Percentiles rank a stretch among this genome's conserved stretches.
These are phyloP conservation scores for Iris pallida DNA, from an alignment of 116 monocot genomes.

Conservation along the genomic window DNA sequence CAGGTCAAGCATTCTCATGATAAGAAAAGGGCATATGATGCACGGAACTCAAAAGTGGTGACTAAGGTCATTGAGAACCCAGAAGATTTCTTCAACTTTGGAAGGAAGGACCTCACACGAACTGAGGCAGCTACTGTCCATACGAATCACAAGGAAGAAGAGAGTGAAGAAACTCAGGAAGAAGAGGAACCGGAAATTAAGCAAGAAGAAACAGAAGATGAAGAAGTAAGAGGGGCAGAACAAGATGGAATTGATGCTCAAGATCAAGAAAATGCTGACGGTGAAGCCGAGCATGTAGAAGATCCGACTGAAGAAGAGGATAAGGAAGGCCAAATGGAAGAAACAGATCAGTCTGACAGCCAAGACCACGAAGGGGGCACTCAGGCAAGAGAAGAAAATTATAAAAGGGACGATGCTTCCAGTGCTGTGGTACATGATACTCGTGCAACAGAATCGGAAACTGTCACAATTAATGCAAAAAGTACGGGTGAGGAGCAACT, in stretches of 20 bases:
- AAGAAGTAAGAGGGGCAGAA: conserved; percentile 14
- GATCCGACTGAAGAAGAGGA: conserved; percentile 25
- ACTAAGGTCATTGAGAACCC: conserved; percentile 18
- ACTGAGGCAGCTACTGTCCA: conserved; percentile 4
- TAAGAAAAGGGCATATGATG: conserved; percentile 47
- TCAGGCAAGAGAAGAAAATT: conserved; percentile 66
- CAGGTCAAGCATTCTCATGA: conserved; percentile 85
- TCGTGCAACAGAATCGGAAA: conserved; percentile 16
- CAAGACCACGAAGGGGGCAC: conserved; percentile 40
- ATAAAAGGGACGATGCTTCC: conserved; percentile 60
- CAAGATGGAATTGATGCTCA: conserved; percentile 41
- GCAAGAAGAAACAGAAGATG: conserved; percentile 30
- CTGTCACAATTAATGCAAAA: neutral
- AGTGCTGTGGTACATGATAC: conserved; percentile 36
- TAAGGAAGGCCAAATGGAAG: conserved; percentile 21
- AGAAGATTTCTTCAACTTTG: conserved; percentile 34
- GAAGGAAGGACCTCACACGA: conserved; percentile 61
- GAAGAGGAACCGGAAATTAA: conserved; percentile 30
- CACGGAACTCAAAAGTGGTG: conserved; percentile 15
- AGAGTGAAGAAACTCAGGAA: conserved; percentile 27
- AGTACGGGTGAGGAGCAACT: conserved; percentile 19
- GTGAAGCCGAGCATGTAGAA: conserved; percentile 26
- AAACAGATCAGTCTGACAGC: conserved; percentile 17
- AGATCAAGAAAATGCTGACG: conserved; percentile 23
- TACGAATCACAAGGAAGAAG: conserved; percentile 22